Base-by-base conservation (phyloP, 139 green algal species). In the Haematococcus lacustris region DNA sequence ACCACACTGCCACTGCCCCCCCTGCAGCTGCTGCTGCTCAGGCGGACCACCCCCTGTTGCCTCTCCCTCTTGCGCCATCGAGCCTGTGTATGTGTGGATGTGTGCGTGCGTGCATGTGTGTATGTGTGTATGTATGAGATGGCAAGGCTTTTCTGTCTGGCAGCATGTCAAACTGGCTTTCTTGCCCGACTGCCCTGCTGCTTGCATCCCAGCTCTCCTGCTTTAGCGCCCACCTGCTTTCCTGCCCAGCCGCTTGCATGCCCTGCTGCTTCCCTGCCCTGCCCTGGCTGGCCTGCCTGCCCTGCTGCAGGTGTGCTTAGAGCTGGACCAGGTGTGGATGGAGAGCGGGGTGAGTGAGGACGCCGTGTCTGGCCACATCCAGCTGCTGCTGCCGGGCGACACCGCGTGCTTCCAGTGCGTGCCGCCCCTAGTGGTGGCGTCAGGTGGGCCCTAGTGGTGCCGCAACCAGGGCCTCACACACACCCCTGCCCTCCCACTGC, bases 291-390 rank as follows among this genome's bases (percentile, higher is more conserved):
- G n/a, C n/a, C n/a, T n/a, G n/a, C n/a, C n/a, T n/a, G n/a, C n/a
- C n/a, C n/a, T 17, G 9, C 41, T 70, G 35, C 81, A 96, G 87
- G 91, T 94, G 57, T 98, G 92, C 83, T 83, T 98, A 37, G 93
- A 98, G 86, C 83, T 98, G 38, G 51, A 80, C 30, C 94, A 98
- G 81, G 84, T 73, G 0, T 98, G 94, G 94, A 96, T 98, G 91
- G 94, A 98, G 81, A 91, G 78, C 21, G 93, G 94, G 2, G 94
- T 98, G 51, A 95, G 87, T 33, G 94, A 98, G 74, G 94, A 98
- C 70, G 94, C 94, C 0, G 92, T 98, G 30, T 89, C 84, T 0
- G 94, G 94, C 6, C 94, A 98, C 86, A 97, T 98, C 30, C 91
- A 96, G 71, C 61, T 76, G 32, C 67, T 85, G 38, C 43, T 91